phyloP scores from a whole-genome alignment of 768 basidiomycete species.

The Cytidiella melzeri region DNA sequence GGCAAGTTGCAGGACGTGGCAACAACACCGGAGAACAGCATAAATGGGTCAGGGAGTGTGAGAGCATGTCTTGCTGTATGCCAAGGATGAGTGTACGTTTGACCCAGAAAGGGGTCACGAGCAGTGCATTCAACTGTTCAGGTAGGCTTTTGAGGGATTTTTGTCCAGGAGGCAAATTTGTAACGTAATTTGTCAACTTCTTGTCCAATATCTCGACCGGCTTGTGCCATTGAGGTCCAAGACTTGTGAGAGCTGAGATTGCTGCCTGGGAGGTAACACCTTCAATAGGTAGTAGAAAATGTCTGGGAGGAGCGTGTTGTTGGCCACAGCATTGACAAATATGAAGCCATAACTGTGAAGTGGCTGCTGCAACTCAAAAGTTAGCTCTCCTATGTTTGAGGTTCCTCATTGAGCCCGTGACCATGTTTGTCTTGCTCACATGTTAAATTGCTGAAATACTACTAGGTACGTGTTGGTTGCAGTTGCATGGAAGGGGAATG shows the following conservation, averaged over 20 bases:
- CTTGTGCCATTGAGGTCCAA: constrained; percentile 50
- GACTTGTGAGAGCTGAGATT: constrained; percentile 38
- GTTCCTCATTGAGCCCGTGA: too few species aligned
- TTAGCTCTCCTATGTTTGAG: too few species aligned
- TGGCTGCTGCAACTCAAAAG: too few species aligned
- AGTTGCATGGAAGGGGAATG: too few species aligned
- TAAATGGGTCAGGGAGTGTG: too few species aligned
- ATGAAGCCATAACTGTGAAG: too few species aligned
- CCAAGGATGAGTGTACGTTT: too few species aligned
- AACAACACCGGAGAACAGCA: constrained; percentile 80
- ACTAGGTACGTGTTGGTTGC: too few species aligned
- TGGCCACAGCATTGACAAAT: background rate
- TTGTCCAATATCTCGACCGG: constrained; percentile 30
- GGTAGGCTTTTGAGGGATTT: constrained; percentile 42
- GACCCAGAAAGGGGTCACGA: too few species aligned
- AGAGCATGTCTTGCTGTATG: too few species aligned
- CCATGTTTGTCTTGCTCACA: too few species aligned
- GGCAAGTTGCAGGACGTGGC: constrained; percentile 68
- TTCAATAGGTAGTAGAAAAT: constrained; percentile 44
- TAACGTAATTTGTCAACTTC: constrained; percentile 45
- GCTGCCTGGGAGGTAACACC: constrained; percentile 37
- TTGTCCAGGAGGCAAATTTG: constrained; percentile 49
- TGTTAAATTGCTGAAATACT: too few species aligned
- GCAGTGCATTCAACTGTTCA: constrained; percentile 19
- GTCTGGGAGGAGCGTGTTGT: constrained; percentile 30